These are phyloP conservation scores for Termitomyces sp. DNA, from an alignment of 768 basidiomycete genomes.

Conservation along the genomic window DNA sequence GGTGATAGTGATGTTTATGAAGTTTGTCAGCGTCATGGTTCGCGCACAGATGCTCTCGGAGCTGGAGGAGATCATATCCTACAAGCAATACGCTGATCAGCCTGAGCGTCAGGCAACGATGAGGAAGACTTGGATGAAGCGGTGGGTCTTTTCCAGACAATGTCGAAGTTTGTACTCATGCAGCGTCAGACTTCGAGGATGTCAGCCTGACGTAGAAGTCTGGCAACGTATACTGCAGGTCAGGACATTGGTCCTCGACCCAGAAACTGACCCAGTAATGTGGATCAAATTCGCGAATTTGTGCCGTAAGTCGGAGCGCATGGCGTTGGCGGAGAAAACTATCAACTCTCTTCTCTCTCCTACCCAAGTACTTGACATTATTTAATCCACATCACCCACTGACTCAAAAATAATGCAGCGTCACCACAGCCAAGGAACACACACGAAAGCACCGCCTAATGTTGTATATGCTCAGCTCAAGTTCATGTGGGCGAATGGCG, in stretches of 20 bases:
- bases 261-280: slow-evolving; percentile 92
- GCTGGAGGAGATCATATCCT: slow-evolving; percentile 93
- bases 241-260: slow-evolving; percentile 85
- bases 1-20: background rate
- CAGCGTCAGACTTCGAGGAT: slow-evolving; percentile 72
- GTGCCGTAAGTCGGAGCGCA: slow-evolving; percentile 91
- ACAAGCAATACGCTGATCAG: slow-evolving; percentile 92
- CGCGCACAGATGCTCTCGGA: slow-evolving; percentile 98
- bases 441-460: slow-evolving; percentile 81
- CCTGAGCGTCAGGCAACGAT: slow-evolving; percentile 88
- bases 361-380: slow-evolving; percentile 42
- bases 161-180: background rate
- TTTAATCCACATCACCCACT: background rate
- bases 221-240: slow-evolving; percentile 99
- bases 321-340: slow-evolving; percentile 95
- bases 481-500: slow-evolving; percentile 89
- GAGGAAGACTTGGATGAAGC: slow-evolving; percentile 95
- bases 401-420: slow-evolving; percentile 27
- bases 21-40: slow-evolving; percentile 71
- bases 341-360: slow-evolving; percentile 86
- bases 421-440: slow-evolving; percentile 40
- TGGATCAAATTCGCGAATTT: slow-evolving; percentile 99
- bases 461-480: slow-evolving; percentile 96
- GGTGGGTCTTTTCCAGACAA: slow-evolving; percentile 38
- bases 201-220: slow-evolving; percentile 97